A percentile compares a stretch with the other conserved stretches of the same genome.
These are phyloP conservation scores for Zea luxurians DNA, from an alignment of 176 grass and related monocot species.

Conservation along the genomic window DNA sequence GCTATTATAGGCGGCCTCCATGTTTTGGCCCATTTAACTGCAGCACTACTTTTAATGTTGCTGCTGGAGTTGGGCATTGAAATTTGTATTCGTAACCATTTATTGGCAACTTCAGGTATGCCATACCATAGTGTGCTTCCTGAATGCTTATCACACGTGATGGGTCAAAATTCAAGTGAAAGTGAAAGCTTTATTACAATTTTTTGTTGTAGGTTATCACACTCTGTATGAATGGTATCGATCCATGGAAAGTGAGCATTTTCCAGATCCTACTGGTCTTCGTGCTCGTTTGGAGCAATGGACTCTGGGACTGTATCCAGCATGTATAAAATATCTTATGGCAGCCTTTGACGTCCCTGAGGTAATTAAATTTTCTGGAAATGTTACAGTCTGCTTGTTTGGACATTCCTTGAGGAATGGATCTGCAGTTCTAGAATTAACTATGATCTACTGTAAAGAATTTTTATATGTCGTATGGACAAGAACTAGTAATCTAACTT, in stretches of 20 bases:
- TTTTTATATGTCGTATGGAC: neutral
- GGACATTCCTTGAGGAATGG: neutral
- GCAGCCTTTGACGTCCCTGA: conserved; percentile 92
- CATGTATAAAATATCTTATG: conserved; percentile 99
- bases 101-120: conserved; percentile 94
- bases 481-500: neutral
- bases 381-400: neutral
- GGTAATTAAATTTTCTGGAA: conserved; percentile 46
- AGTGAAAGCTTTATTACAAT: neutral
- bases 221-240: conserved; percentile 90
- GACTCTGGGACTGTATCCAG: conserved; percentile 92
- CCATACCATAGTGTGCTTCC: conserved; percentile 20
- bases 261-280: conserved; percentile 89
- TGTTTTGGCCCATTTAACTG: conserved; percentile 80
- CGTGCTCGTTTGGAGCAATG: conserved; percentile 86
- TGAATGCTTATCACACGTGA: neutral
- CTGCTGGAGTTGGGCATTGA: conserved; percentile 94
- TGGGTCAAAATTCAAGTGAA: neutral
- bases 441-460: neutral
- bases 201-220: conserved; percentile 63
- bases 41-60: conserved; percentile 90
- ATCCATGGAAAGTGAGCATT: conserved; percentile 97
- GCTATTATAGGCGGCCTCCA: conserved; percentile 77
- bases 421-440: neutral
- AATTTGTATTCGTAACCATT: conserved; percentile 90